phyloP scores from a whole-genome alignment of 768 basidiomycete species.

The Tulasnella sp. region DNA sequence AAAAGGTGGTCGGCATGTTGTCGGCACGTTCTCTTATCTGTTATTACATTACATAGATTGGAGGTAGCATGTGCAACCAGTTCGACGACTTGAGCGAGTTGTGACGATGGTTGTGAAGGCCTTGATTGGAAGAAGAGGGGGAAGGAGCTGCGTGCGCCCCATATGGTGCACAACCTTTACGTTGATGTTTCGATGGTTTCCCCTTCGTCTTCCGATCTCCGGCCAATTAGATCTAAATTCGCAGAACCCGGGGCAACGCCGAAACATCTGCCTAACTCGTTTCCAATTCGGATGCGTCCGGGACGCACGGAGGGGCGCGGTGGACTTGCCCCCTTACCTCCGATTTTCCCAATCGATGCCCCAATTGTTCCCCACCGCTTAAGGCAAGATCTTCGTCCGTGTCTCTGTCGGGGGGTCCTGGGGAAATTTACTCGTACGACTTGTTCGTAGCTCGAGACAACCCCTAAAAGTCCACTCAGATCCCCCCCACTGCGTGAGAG shows the following conservation, averaged over 20 bases:
- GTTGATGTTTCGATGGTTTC: slow-evolving; percentile 2
- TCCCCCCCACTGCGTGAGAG: not conserved
- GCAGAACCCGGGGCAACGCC: not conserved
- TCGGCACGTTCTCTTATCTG: not conserved
- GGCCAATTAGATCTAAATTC: not conserved
- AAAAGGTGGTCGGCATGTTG: not conserved
- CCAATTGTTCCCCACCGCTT: not conserved
- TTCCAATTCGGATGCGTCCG: not conserved
- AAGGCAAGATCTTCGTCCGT: not conserved
- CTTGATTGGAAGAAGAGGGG: not conserved
- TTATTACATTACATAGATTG: not conserved
- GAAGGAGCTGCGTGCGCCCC: not conserved
- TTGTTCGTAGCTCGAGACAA: not conserved
- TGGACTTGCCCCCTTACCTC: not conserved
- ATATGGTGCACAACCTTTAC: slow-evolving; percentile 4
- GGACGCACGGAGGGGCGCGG: not conserved
- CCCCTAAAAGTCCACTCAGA: not conserved
- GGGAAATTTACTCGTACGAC: not conserved
- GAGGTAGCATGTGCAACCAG: not conserved
- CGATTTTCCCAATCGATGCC: not conserved
- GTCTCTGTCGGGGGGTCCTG: not conserved
- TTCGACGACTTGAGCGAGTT: not conserved
- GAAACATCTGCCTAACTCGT: not conserved
- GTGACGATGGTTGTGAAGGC: not conserved
- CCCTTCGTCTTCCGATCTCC: not conserved